Percentiles rank a stretch among this genome's conserved stretches.
Conservation (phyloP, 2,329 filamentous ascomycete genomes). For the Paecilomyces variotii region DNA sequence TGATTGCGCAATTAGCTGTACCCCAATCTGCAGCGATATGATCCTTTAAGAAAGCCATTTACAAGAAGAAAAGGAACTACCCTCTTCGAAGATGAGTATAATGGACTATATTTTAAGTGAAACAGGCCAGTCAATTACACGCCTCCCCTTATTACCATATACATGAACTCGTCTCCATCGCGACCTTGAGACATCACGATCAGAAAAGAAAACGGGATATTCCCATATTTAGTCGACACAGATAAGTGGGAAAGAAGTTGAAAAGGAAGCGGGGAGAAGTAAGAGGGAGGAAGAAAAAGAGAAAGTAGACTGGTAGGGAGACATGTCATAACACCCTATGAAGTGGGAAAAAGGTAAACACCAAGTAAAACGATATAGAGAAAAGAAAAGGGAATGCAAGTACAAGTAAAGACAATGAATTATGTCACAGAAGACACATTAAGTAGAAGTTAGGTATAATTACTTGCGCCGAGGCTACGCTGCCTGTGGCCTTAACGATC, state of each 20-base stretch:
- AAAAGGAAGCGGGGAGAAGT: background rate
- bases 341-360: constrained; percentile 2
- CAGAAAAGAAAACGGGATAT: background rate
- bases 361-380: constrained; percentile 3
- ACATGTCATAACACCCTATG: background rate
- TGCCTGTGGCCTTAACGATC: constrained; percentile 25
- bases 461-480: constrained; percentile 2
- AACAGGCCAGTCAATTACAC: background rate
- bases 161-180: background rate
- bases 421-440: background rate
- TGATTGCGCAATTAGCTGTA: too few relatives aligned
- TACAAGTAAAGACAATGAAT: background rate
- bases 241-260: background rate
- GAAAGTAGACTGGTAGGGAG: background rate
- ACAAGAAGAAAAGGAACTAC: too few relatives aligned
- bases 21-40: too few relatives aligned
- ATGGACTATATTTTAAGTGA: background rate
- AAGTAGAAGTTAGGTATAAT: constrained; percentile 12
- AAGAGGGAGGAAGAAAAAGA: background rate
- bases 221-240: background rate
- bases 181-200: background rate
- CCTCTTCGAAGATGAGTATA: background rate
- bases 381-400: background rate
- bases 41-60: too few relatives aligned
- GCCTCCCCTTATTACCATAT: background rate